A percentile compares a stretch with the other conserved stretches of the same genome.
These are phyloP conservation scores for Lentinus brumalis DNA, from an alignment of 768 basidiomycete genomes.

Conservation along the genomic window DNA sequence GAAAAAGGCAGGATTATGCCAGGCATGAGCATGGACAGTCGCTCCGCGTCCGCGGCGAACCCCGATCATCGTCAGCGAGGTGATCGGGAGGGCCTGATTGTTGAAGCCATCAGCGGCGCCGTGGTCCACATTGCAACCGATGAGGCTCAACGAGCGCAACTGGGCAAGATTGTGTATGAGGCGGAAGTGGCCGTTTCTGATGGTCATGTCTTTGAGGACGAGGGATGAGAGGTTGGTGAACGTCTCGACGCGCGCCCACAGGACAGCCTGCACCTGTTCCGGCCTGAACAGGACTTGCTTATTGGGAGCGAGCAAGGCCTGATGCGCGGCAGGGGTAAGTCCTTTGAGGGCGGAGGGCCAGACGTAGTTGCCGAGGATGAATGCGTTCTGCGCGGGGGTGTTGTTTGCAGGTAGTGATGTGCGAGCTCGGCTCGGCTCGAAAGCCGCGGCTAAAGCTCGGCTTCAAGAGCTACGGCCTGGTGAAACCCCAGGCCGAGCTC, in stretches of 20 bases:
- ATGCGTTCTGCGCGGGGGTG: too few relatives aligned
- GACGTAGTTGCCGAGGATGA: too few relatives aligned
- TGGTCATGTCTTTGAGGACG: constrained; percentile 38
- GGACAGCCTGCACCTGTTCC: constrained; percentile 20
- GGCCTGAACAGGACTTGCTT: not conserved
- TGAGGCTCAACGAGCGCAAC: constrained; percentile 42
- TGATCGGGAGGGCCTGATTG: constrained; percentile 42
- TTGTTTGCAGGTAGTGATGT: too few relatives aligned
- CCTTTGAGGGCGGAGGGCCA: not conserved
- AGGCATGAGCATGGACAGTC: not conserved
- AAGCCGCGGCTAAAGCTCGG: too few relatives aligned
- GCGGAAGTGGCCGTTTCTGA: constrained; percentile 38
- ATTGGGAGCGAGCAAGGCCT: too few relatives aligned
- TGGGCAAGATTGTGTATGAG: constrained; percentile 39
- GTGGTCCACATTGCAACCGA: constrained; percentile 39
- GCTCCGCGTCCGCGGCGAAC: constrained; percentile 31
- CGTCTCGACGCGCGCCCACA: constrained; percentile 25
- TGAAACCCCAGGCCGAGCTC: too few relatives aligned
- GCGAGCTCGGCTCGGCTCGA: too few relatives aligned
- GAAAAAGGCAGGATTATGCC: too few relatives aligned
- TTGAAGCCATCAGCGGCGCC: constrained; percentile 18
- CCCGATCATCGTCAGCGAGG: constrained; percentile 42
- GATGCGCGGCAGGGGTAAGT: not conserved
- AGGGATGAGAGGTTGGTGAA: constrained; percentile 43
- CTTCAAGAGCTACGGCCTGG: too few relatives aligned